Percentiles rank a stretch among this genome's conserved stretches.
Evolutionary conservation across 2,329 filamentous ascomycete species (phyloP).

Genomic region (Verticillium nubilum): DNA sequence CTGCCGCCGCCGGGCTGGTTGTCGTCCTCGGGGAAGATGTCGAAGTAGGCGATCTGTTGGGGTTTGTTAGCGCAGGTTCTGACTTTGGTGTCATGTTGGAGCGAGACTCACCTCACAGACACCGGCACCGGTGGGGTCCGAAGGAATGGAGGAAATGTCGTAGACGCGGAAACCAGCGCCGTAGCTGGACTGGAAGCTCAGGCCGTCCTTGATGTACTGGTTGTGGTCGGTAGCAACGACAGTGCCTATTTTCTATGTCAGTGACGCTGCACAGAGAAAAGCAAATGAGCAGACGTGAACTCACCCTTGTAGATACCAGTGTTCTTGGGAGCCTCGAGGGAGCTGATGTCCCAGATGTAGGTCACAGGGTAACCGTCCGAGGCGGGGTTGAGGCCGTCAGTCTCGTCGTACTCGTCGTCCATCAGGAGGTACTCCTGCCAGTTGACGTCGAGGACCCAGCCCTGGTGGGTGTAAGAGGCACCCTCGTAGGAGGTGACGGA

Average conservation of each 20-base stretch:
- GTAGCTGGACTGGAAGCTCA: constrained; percentile 38
- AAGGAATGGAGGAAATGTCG: constrained; percentile 25
- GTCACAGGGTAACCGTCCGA: constrained; percentile 34
- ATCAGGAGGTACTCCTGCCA: constrained; percentile 33
- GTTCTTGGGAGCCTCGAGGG: constrained; percentile 30
- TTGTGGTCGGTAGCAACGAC: constrained; percentile 17
- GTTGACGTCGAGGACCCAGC: constrained; percentile 39
- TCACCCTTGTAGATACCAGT: constrained; percentile 30
- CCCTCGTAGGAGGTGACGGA: constrained; percentile 48
- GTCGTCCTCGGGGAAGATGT: constrained; percentile 11
- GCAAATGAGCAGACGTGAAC: background rate
- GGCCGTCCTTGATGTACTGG: constrained; percentile 32
- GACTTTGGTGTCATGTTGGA: too few species aligned
- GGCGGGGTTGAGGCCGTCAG: constrained; percentile 26
- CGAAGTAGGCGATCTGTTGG: constrained; percentile 11
- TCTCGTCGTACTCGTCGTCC: constrained; percentile 44
- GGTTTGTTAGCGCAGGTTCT: too few species aligned
- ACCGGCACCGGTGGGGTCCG: constrained; percentile 35
- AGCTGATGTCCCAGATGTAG: constrained; percentile 39
- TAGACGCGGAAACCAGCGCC: constrained; percentile 29
- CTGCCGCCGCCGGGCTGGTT: constrained; percentile 9
- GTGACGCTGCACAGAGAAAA: constrained; percentile 10
- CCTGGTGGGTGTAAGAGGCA: constrained; percentile 48
- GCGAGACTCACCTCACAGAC: constrained; percentile 32
- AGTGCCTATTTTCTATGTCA: constrained; percentile 28